These are phyloP conservation scores for Candida albicans DNA, from an alignment of 1,139 yeast genomes.

Conservation along the genomic window DNA sequence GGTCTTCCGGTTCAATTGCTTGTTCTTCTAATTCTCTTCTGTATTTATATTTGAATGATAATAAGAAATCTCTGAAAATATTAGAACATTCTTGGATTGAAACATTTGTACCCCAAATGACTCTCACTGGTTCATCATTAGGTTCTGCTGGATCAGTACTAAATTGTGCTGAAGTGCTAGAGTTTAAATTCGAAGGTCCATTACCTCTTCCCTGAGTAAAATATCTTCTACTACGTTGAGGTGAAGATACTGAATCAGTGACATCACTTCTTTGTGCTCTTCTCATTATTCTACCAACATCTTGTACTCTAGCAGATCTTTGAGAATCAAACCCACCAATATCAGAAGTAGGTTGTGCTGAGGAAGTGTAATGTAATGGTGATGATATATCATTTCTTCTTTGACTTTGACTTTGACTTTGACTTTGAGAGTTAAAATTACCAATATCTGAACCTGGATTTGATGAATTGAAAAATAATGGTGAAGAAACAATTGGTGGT, in stretches of 20 bases:
- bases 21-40: slow-evolving; percentile 54
- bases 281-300: slow-evolving; percentile 44
- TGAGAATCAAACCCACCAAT: slow-evolving; percentile 18
- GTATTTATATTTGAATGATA: slow-evolving; percentile 78
- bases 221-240: slow-evolving; percentile 37
- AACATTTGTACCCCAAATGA: slow-evolving; percentile 98
- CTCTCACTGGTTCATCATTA: slow-evolving; percentile 72
- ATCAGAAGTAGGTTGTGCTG: slow-evolving; percentile 40
- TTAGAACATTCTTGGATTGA: slow-evolving; percentile 85
- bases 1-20: slow-evolving; percentile 55
- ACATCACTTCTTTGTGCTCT: slow-evolving; percentile 43
- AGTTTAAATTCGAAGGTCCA: slow-evolving; percentile 14
- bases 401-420: slow-evolving; percentile 4
- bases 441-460: slow-evolving; percentile 41
- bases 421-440: slow-evolving; percentile 19
- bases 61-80: slow-evolving; percentile 76
- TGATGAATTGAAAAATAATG: slow-evolving; percentile 60
- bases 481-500: slow-evolving; percentile 57
- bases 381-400: slow-evolving; percentile 35
- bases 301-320: slow-evolving; percentile 37
- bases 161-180: slow-evolving; percentile 29
- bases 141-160: slow-evolving; percentile 26
- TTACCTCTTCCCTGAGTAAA: slow-evolving; percentile 20
- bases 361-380: slow-evolving; percentile 48
- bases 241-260: slow-evolving; percentile 45